Evolutionary conservation across 108 stramenopile genomes (phyloP).

Genomic region (Conticribra guillardii): DNA sequence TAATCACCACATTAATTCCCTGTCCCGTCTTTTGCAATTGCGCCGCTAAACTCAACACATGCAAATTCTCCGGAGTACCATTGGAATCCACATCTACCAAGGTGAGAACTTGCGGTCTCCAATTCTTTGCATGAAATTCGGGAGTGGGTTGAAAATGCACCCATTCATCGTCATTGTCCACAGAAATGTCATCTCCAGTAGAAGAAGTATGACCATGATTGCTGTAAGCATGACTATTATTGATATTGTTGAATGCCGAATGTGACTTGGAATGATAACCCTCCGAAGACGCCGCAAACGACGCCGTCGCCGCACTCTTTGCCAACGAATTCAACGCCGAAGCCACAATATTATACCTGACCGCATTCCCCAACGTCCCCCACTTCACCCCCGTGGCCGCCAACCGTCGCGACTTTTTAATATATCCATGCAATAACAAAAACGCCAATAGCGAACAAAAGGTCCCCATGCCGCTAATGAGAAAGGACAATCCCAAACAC

Average conservation of each 20-base stretch:
- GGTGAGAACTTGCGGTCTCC: slow-evolving; percentile 84
- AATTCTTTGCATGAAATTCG: slow-evolving; percentile 76
- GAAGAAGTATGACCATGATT: no score
- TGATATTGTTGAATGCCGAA: no score
- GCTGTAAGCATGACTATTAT: no score
- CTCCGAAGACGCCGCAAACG: no score
- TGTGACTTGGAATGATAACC: no score
- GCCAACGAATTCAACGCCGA: slow-evolving; percentile 35
- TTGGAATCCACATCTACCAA: slow-evolving; percentile 66
- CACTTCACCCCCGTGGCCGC: slow-evolving; percentile 39
- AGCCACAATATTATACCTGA: slow-evolving; percentile 51
- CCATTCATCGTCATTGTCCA: slow-evolving; percentile 31
- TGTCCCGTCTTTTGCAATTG: slow-evolving; percentile 80
- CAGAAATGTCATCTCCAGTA: slow-evolving; percentile 1
- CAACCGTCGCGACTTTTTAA: slow-evolving; percentile 43
- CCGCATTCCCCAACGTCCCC: slow-evolving; percentile 49
- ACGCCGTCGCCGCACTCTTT: slow-evolving; percentile 15
- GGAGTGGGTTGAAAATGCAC: slow-evolving; percentile 25
- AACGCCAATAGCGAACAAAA: slow-evolving; percentile 16
- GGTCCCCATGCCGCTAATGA: slow-evolving; percentile 16
- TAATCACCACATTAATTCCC: slow-evolving; percentile 61
- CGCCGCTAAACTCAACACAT: slow-evolving; percentile 59
- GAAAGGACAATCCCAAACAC: slow-evolving; percentile 73
- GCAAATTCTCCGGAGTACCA: slow-evolving; percentile 57
- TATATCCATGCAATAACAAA: slow-evolving; percentile 57